phyloP scores from a whole-genome alignment of 2,329 filamentous ascomycete species.

The Neopestalotiopsis clavispora region DNA sequence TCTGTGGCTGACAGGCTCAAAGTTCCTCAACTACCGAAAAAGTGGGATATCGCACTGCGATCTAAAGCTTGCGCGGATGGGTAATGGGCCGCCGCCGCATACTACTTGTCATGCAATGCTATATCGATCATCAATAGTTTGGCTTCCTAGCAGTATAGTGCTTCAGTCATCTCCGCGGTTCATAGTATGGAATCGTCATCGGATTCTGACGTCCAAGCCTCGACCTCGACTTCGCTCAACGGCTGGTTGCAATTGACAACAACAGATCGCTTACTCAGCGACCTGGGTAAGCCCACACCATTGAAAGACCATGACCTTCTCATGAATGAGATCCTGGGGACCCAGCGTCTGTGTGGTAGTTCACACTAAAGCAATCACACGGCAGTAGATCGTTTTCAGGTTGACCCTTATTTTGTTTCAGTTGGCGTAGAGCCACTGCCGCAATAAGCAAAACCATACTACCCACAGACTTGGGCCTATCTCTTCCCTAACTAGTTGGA shows the following conservation, averaged over 20 bases:
- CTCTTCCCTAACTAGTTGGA: background rate
- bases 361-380: background rate
- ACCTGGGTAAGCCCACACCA: background rate
- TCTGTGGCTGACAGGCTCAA: background rate
- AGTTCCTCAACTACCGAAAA: background rate
- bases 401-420: constrained; percentile 8
- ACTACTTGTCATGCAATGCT: background rate
- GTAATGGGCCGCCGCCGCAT: background rate
- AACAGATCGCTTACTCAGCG: background rate
- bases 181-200: background rate
- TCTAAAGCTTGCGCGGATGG: background rate
- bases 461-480: constrained; percentile 4
- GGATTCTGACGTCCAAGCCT: background rate
- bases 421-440: constrained; percentile 10
- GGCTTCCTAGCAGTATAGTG: background rate
- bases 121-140: background rate
- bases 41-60: background rate
- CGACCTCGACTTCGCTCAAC: background rate
- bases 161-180: background rate
- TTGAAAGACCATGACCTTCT: background rate
- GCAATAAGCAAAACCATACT: constrained; percentile 12
- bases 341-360: background rate
- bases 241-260: background rate
- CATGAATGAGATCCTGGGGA: background rate
- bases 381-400: background rate